Evolutionary conservation across 2,329 filamentous ascomycete species (phyloP), one percentile per base, ranked within the genome.

Genomic region (Colletotrichum orbiculare): DNA sequence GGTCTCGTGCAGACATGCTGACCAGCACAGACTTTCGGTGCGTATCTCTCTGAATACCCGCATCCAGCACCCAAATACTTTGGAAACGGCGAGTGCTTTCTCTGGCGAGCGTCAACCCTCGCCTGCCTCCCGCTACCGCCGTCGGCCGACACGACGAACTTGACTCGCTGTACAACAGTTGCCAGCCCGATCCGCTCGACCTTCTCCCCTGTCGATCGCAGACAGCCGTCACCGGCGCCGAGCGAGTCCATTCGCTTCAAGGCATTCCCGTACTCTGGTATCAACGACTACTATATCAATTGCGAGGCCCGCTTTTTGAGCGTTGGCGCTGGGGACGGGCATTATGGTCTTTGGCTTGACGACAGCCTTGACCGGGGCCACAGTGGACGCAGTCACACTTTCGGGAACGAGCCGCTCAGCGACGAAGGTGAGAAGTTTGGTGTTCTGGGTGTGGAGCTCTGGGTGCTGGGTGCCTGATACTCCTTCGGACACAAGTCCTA

Each of bases 211-310:
- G 41, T 55, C 41, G 71, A 48, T 71, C 74, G 17, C 71, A 73
- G 10, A 71, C 72, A 6, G 69, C 55, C 69, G 38, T 72, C 64
- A 4, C 72, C 85, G 1, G 85, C 83, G 34, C 88, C 88, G 4
- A 87, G 89, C 5, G 92, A 95, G 67, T 85, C 89, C 34, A 93
- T 98, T 70, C 89, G 96, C 17, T 99, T 99, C 85, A 97, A 97
- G 79, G 95, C 95, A 0, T 99, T 98, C 72, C 94, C 95, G 0
- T 98, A 97, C 74, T 96, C 92, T 61, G 96, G 96, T 6, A 87
- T 97, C 45, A 98, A 99, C 76, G 96, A 98, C 77, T 99, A 97
- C 76, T 93, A 95, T 82, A 96, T 98, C 70, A 91, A 96, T 73
- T 98, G 95, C 78, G 94, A 98, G 78, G 83, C 88, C 3, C 87